Percentiles rank a stretch among this genome's conserved stretches.
phyloP scores from a whole-genome alignment of 805 yeast species.

The Pichia occidentalis region DNA sequence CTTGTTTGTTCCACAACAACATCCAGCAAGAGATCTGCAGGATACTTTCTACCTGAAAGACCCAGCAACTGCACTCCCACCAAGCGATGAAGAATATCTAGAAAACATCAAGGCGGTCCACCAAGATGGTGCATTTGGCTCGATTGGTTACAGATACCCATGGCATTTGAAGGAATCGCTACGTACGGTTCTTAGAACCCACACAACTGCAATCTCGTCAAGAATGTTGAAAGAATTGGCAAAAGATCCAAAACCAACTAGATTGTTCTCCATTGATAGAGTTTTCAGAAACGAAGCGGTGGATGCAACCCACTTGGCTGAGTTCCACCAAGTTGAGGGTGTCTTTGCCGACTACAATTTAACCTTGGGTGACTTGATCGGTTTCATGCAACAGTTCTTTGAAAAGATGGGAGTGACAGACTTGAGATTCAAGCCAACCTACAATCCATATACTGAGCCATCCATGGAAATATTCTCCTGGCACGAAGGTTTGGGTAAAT shows the following conservation, averaged over 20 bases:
- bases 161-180: slow-evolving; percentile 91
- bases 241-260: slow-evolving; percentile 77
- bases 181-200: slow-evolving; percentile 92
- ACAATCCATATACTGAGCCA: slow-evolving; percentile 99
- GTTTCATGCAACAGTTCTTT: slow-evolving; percentile 97
- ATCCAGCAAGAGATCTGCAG: slow-evolving; percentile 98
- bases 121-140: slow-evolving; percentile 83
- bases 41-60: slow-evolving; percentile 97
- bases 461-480: slow-evolving; percentile 95
- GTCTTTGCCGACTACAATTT: slow-evolving; percentile 94
- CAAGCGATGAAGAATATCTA: slow-evolving; percentile 75
- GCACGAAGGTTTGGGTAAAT: slow-evolving; percentile 88
- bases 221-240: slow-evolving; percentile 84
- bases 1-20: slow-evolving; percentile 96
- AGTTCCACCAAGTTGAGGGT: slow-evolving; percentile 99
- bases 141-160: slow-evolving; percentile 97
- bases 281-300: slow-evolving; percentile 99
- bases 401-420: slow-evolving; percentile 95
- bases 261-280: slow-evolving; percentile 93
- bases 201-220: slow-evolving; percentile 92
- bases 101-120: slow-evolving; percentile 77
- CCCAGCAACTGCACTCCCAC: slow-evolving; percentile 74
- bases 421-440: slow-evolving; percentile 96
- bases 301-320: slow-evolving; percentile 98
- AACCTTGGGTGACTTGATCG: slow-evolving; percentile 93